Conservation (phyloP, 78 protist genomes). For the Tieghemostelium lacteum region DNA sequence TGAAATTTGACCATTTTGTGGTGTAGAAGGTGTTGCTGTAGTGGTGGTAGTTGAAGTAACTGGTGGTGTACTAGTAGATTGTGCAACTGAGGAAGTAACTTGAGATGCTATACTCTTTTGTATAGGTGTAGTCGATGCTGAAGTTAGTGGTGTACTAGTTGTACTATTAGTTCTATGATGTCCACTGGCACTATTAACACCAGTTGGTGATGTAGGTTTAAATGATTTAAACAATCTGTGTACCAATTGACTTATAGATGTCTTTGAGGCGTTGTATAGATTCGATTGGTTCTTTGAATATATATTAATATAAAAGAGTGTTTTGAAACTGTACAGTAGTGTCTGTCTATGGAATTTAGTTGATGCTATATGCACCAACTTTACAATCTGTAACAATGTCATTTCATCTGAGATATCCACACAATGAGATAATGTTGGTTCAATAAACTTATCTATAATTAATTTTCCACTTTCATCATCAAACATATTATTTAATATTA, state of each 20-base stretch:
- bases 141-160: neutral
- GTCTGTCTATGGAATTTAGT: conserved; percentile 74
- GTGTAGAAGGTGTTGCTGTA: neutral
- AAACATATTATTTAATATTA: conserved; percentile 39
- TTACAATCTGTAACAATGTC: conserved; percentile 49
- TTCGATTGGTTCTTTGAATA: conserved; percentile 32
- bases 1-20: neutral
- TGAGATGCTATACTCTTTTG: neutral
- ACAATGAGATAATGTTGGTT: conserved; percentile 59
- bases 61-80: conserved; percentile 5
- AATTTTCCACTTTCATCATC: conserved; percentile 9
- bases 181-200: neutral
- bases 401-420: conserved; percentile 62
- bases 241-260: conserved; percentile 54
- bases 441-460: conserved; percentile 55
- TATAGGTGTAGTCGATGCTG: neutral
- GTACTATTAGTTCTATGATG: neutral
- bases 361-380: conserved; percentile 32
- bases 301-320: conserved; percentile 59
- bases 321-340: conserved; percentile 40
- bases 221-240: conserved; percentile 24
- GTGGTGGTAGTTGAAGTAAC: neutral
- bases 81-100: conserved; percentile 15
- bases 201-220: neutral
- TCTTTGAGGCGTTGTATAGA: conserved; percentile 43